Evolutionary conservation across 257 asterid species (phyloP).

Genomic region (Jacaranda copaia): DNA sequence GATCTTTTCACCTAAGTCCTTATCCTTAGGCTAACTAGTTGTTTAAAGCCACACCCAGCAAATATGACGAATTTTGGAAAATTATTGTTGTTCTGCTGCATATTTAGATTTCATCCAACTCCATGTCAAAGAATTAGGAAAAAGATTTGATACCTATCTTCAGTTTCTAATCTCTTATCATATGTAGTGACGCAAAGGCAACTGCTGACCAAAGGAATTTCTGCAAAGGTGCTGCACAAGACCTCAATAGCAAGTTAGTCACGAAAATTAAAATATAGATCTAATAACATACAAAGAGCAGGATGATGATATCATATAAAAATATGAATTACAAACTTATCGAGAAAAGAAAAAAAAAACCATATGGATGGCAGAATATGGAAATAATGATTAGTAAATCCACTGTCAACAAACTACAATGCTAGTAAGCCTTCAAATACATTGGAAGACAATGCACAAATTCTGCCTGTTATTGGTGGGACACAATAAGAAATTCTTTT

Average conservation of each 20-base stretch:
- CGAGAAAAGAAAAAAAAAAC: too few species aligned
- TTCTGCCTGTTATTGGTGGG: too few species aligned
- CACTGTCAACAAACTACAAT: too few species aligned
- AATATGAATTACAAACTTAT: too few species aligned
- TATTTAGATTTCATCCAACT: not conserved
- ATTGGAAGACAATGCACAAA: too few species aligned
- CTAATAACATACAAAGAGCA: slow-evolving; percentile 4
- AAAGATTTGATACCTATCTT: not conserved
- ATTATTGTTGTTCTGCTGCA: not conserved
- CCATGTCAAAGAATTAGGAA: slow-evolving; percentile 38
- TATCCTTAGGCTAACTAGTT: too few species aligned
- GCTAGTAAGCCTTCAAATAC: too few species aligned
- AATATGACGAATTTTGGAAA: slow-evolving; percentile 61
- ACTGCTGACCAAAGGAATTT: slow-evolving; percentile 97
- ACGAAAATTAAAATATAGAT: not conserved
- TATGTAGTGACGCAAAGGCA: slow-evolving; percentile 86
- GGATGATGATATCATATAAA: not conserved
- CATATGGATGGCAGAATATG: too few species aligned
- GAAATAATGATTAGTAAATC: too few species aligned
- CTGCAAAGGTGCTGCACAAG: slow-evolving; percentile 87
- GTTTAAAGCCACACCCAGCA: slow-evolving; percentile 56
- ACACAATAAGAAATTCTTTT: too few species aligned
- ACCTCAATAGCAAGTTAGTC: slow-evolving; percentile 21
- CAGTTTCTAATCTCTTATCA: slow-evolving; percentile 75
- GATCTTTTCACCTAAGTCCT: too few species aligned